These are phyloP conservation scores for Lipomyces spencermartinsiae DNA, from an alignment of 805 yeast species.

Conservation along the genomic window DNA sequence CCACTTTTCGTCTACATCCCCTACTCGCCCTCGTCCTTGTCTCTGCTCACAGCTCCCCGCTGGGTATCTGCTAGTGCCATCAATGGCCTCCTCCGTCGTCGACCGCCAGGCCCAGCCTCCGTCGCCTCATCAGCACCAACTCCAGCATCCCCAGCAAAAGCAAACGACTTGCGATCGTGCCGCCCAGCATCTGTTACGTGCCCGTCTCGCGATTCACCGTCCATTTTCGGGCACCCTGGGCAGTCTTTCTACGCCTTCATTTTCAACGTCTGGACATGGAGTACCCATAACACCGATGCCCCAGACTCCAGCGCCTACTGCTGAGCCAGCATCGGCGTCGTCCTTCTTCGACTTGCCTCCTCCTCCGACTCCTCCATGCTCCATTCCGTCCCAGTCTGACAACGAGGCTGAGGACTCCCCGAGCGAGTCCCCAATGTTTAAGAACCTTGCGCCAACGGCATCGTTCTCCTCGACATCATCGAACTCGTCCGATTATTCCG, in stretches of 20 bases:
- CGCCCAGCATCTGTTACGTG: neutral
- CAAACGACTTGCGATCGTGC: neutral
- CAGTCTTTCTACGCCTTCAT: neutral
- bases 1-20: neutral
- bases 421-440: neutral
- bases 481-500: constrained; percentile 8
- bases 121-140: neutral
- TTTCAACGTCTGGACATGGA: neutral
- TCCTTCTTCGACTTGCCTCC: constrained; percentile 8
- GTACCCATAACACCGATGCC: neutral
- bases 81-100: neutral
- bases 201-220: constrained; percentile 1
- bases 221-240: neutral
- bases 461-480: constrained; percentile 11
- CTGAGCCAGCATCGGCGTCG: neutral
- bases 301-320: neutral
- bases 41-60: neutral
- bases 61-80: neutral
- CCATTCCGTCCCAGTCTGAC: constrained; percentile 3
- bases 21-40: neutral
- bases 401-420: neutral
- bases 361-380: constrained; percentile 10
- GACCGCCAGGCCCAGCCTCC: constrained; percentile 1
- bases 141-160: neutral
- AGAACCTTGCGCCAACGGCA: neutral